Base-by-base conservation (phyloP, 2,329 filamentous ascomycete genomes). In the Trichoderma gracile region DNA sequence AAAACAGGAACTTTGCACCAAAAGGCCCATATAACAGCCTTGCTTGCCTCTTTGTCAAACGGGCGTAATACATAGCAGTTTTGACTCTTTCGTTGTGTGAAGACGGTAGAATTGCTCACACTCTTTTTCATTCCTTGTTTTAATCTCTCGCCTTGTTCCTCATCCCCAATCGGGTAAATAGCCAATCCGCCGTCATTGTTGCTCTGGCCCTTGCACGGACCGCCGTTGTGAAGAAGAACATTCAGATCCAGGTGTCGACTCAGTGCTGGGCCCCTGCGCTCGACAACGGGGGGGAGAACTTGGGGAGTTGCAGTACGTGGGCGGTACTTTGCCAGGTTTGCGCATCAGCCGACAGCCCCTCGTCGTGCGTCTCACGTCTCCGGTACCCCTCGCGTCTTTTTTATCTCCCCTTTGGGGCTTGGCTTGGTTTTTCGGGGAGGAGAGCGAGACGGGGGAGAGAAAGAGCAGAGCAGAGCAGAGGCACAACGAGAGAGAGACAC, bases 371-470 rank as follows among this genome's bases (percentile, higher is more conserved):
- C 62, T 46, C 46, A 46, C 53, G 53, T 45, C 58, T 30, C 49
- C 52, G 64, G 64, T 65, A 65, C 57, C 52, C 50, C 64, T 61
- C 64, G 64, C 64, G 64, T 65, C 64, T 23, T 40, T 65, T 47
- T 63, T 6, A 17, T 46, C 9, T 52, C 25, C 23, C 21, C 47
- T 30, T 40, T 43, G 47, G 58, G 14, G 30, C 9, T 33, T 33
- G 30, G 30, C 30, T 33, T 10, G 30, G 30, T 33, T 33, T 33
- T 7, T n/a, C n/a, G n/a, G n/a, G n/a, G n/a, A n/a, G n/a, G n/a
- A n/a, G n/a, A n/a, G n/a, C n/a, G n/a, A n/a, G n/a, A n/a, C n/a
- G n/a, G 33, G 3, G 9, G 33, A 38, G 3, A 10, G 12, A 14
- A 2, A 14, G 10, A 5, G 33, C 10, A 38, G 33, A 38, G 33